Evolutionary conservation across 2,329 filamentous ascomycete species (phyloP), one percentile per base, ranked within the genome.

Genomic region (Aspergillus versicolor): DNA sequence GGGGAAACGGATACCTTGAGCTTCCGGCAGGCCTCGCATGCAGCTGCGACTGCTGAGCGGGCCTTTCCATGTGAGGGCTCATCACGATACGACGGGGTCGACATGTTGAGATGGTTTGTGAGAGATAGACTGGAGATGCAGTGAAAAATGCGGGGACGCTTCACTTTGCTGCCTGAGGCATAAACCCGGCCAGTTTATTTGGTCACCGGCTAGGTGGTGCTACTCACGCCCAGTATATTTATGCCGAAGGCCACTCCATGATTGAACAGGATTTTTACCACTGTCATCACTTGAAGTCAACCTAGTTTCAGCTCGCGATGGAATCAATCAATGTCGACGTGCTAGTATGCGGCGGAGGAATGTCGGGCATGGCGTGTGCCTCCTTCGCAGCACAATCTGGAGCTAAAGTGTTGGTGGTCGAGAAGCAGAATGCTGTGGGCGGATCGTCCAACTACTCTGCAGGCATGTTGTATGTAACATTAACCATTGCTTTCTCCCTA

Each of bases 341-440:
- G 15, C 50, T 69, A 8, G 63, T 69, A n/a, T 69, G 65, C 32
- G 67, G 67, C 12, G 67, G 64, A 22, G 67, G 67, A 24, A 69
- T 69, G 67, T 67, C 67, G 3, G 67, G 66, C 8, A 59, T 69
- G 63, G 59, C 67, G 43, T 68, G 67, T 44, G 64, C 67, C 45
- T 61, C 67, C 34, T 69, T 69, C 24, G 62, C 65, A 4, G 62
- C 66, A 3, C 57, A 63, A 11, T 58, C 66, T 15, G 67, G 66
- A 38, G 66, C 64, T 38, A 65, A 57, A 47, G 62, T 63, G 3
- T 34, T 68, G 6, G 62, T 69, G 2, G 62, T 65, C 5, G 67
- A 69, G 53, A 69, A 68, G 30, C 67, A 68, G 47, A n/a, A 21
- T 2, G 40, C 51, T 3, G 42, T 68, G 4, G 66, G 67, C 1